These are phyloP conservation scores for Diaporthe ilicicola DNA, from an alignment of 2,329 filamentous ascomycete species.

Conservation along the genomic window DNA sequence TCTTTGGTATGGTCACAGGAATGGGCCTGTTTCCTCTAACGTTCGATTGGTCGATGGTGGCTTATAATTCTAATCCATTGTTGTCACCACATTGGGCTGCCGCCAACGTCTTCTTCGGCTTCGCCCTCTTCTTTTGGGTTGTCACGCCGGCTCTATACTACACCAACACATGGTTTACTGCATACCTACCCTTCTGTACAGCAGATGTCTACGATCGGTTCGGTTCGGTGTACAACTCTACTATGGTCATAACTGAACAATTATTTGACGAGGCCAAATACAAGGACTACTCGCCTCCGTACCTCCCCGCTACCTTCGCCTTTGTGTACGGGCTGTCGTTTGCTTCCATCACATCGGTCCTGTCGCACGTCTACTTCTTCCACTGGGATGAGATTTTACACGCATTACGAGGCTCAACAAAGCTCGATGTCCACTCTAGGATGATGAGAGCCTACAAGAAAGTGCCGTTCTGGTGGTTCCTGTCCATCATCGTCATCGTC, in stretches of 20 bases:
- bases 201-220: slow-evolving; percentile 64
- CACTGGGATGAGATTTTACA: slow-evolving; percentile 62
- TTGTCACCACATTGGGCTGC: slow-evolving; percentile 55
- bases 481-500: slow-evolving; percentile 42
- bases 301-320: slow-evolving; percentile 53
- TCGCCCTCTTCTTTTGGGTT: slow-evolving; percentile 56
- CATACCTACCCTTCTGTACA: slow-evolving; percentile 61
- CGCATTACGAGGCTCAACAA: slow-evolving; percentile 40
- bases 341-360: slow-evolving; percentile 42
- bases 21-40: slow-evolving; percentile 70
- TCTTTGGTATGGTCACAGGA: slow-evolving; percentile 70
- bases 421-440: slow-evolving; percentile 51
- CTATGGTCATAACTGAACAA: slow-evolving; percentile 54
- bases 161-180: slow-evolving; percentile 58
- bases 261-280: slow-evolving; percentile 58
- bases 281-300: slow-evolving; percentile 59
- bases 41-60: slow-evolving; percentile 67
- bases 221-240: slow-evolving; percentile 57
- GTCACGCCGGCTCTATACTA: slow-evolving; percentile 57
- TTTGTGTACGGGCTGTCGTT: slow-evolving; percentile 47
- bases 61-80: slow-evolving; percentile 51
- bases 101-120: slow-evolving; percentile 53
- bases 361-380: slow-evolving; percentile 65
- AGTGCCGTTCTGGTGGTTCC: slow-evolving; percentile 57
- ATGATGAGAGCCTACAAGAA: slow-evolving; percentile 50